phyloP scores from a whole-genome alignment of 2,329 filamentous ascomycete species.

The Colletotrichum phormii region DNA sequence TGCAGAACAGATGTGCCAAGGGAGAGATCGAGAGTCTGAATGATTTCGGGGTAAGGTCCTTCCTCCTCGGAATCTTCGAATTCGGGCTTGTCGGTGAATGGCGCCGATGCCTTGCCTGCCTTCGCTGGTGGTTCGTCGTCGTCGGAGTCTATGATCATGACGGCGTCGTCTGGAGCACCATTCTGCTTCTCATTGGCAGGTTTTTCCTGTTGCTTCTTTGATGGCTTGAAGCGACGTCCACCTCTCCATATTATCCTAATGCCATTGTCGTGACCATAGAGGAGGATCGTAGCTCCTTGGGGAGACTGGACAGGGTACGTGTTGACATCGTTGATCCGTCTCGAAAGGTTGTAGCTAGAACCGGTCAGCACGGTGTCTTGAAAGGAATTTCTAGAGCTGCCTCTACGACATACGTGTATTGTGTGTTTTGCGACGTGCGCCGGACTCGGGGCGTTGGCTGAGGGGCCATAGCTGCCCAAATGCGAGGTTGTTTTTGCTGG shows the following conservation, averaged over 20 bases:
- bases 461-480: constrained; percentile 38
- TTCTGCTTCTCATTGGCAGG: constrained; percentile 60
- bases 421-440: constrained; percentile 61
- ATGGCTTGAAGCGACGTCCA: constrained; percentile 67
- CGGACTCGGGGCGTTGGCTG: constrained; percentile 52
- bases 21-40: constrained; percentile 71
- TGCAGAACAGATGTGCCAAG: constrained; percentile 67
- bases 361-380: not conserved
- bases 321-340: constrained; percentile 69
- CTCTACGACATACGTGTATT: constrained; percentile 56
- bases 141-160: constrained; percentile 74
- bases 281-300: constrained; percentile 71
- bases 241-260: constrained; percentile 72
- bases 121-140: constrained; percentile 61
- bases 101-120: constrained; percentile 40
- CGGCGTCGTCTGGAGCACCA: constrained; percentile 61
- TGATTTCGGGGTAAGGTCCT: constrained; percentile 62
- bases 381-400: not conserved
- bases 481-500: constrained; percentile 7
- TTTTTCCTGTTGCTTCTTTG: constrained; percentile 47
- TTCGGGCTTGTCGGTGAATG: constrained; percentile 64
- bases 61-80: constrained; percentile 66
- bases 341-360: constrained; percentile 68
- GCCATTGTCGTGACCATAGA: constrained; percentile 74
- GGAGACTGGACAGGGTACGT: constrained; percentile 71